A percentile compares a stretch with the other conserved stretches of the same genome.
These are phyloP conservation scores for Umbilicaria muhlenbergii DNA, from an alignment of 495 filamentous ascomycete species.

Conservation along the genomic window DNA sequence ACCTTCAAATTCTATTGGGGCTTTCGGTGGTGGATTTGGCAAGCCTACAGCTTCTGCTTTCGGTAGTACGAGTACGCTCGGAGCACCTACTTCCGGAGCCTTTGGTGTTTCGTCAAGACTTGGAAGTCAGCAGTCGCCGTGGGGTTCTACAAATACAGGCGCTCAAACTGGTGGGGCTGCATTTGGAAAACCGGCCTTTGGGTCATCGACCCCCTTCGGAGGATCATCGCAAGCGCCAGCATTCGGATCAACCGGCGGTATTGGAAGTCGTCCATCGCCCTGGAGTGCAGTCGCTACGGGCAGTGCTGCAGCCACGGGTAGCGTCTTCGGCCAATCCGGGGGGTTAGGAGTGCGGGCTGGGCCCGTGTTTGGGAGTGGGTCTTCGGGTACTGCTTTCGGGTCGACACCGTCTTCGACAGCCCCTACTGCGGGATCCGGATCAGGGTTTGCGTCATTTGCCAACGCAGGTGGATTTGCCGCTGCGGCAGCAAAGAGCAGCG, in stretches of 20 bases:
- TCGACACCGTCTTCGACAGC: slow-evolving; percentile 1
- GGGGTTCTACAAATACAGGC: slow-evolving; percentile 9
- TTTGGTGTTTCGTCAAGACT: slow-evolving; percentile 27
- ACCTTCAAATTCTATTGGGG: slow-evolving; percentile 5
- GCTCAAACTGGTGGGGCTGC: slow-evolving; percentile 13
- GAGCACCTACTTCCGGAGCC: slow-evolving; percentile 15
- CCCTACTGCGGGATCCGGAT: slow-evolving; percentile 14
- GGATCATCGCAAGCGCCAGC: slow-evolving; percentile 19
- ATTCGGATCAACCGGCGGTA: slow-evolving; percentile 34
- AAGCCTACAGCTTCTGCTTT: slow-evolving; percentile 13
- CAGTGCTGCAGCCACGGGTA: slow-evolving; percentile 8
- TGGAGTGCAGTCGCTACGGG: slow-evolving; percentile 21
- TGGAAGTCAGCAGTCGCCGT: slow-evolving; percentile 17
- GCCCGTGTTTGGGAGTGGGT: slow-evolving; percentile 12
- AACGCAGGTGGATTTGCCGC: slow-evolving; percentile 40
- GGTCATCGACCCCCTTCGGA: slow-evolving; percentile 25
- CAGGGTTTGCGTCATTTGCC: slow-evolving; percentile 45
- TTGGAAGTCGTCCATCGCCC: slow-evolving; percentile 23
- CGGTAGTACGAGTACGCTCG: slow-evolving; percentile 15
- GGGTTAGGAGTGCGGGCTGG: slow-evolving; percentile 8
- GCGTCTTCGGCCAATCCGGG: slow-evolving; percentile 18
- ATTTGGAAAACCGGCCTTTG: slow-evolving; percentile 34
- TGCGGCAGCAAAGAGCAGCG: slow-evolving; percentile 14
- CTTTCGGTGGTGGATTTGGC: slow-evolving; percentile 9
- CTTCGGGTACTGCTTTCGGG: background rate